phyloP scores from a whole-genome alignment of 2,329 filamentous ascomycete genomes.

The Aspergillus spinulosporus region DNA sequence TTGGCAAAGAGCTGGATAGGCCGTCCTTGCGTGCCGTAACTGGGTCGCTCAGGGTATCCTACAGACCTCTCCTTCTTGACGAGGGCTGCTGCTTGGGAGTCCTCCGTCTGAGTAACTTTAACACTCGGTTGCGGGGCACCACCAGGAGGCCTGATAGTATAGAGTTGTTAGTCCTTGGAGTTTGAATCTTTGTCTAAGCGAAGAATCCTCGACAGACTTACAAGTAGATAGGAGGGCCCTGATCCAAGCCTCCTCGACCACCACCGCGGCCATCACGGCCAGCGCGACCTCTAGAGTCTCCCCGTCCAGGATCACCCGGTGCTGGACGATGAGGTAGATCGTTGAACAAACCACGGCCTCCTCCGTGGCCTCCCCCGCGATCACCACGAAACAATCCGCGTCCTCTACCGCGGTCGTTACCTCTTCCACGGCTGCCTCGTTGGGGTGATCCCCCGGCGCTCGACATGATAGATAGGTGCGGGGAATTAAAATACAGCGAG shows the following conservation, averaged over 20 bases:
- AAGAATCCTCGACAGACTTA: conserved; percentile 21
- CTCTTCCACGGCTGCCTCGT: conserved; percentile 18
- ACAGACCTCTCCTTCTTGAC: conserved; percentile 21
- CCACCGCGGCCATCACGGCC: conserved; percentile 19
- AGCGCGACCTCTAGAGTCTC: conserved; percentile 24
- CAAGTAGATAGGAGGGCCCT: conserved; percentile 31
- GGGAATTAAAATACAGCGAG: not conserved
- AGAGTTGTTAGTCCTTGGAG: not conserved
- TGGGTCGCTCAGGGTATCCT: conserved; percentile 38
- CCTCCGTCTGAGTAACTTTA: conserved; percentile 31
- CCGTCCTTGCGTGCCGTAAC: conserved; percentile 39
- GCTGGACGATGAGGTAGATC: conserved; percentile 27
- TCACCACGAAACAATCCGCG: conserved; percentile 25
- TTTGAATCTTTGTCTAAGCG: not conserved
- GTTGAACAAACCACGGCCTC: conserved; percentile 25
- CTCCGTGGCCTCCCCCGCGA: conserved; percentile 18
- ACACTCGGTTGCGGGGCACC: conserved; percentile 24
- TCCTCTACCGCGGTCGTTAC: conserved; percentile 12
- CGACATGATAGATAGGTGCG: conserved; percentile 17
- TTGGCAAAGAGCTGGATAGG: conserved; percentile 41
- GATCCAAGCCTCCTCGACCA: conserved; percentile 19
- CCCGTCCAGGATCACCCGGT: conserved; percentile 9
- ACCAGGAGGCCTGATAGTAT: conserved; percentile 24
- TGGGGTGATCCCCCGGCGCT: conserved; percentile 19
- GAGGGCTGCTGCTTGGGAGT: conserved; percentile 29